phyloP scores from a whole-genome alignment of 805 yeast genomes.

The Ogataea glucozyma region DNA sequence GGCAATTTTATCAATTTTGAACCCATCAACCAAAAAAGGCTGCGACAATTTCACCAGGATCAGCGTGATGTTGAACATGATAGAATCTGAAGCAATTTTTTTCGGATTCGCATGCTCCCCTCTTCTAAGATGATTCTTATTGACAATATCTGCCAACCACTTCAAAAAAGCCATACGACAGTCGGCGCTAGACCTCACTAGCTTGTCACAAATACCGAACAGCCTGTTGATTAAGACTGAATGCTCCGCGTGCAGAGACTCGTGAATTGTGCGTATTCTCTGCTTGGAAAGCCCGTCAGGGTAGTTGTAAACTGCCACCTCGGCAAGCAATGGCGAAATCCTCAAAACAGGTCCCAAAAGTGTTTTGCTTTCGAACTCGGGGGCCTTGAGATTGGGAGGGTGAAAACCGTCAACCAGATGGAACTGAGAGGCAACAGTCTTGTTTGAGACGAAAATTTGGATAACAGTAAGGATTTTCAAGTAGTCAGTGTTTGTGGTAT shows the following conservation, averaged over 20 bases:
- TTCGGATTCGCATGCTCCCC: conserved; percentile 77
- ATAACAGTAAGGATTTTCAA: conserved; percentile 53
- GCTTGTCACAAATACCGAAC: conserved; percentile 67
- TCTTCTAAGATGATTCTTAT: conserved; percentile 81
- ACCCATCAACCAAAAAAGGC: conserved; percentile 70
- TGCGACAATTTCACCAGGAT: conserved; percentile 70
- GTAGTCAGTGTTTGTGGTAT: conserved; percentile 51
- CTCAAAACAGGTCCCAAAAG: conserved; percentile 76
- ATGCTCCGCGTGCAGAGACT: conserved; percentile 65
- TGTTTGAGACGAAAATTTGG: conserved; percentile 59
- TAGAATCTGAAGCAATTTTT: conserved; percentile 72
- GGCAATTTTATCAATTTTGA: conserved; percentile 78
- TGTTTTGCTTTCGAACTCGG: conserved; percentile 59
- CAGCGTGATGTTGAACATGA: conserved; percentile 74
- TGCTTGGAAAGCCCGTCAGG: conserved; percentile 36
- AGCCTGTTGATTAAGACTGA: conserved; percentile 59
- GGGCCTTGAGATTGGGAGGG: conserved; percentile 48
- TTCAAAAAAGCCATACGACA: conserved; percentile 65
- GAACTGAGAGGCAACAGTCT: conserved; percentile 60
- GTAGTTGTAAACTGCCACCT: conserved; percentile 50
- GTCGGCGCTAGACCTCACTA: conserved; percentile 69
- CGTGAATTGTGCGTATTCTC: conserved; percentile 52
- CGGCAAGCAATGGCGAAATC: conserved; percentile 68
- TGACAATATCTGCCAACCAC: conserved; percentile 74
- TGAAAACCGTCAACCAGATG: conserved; percentile 57